Conservation (phyloP, 1,284 basidiomycete species). For the Xerocomus amazonicus region DNA sequence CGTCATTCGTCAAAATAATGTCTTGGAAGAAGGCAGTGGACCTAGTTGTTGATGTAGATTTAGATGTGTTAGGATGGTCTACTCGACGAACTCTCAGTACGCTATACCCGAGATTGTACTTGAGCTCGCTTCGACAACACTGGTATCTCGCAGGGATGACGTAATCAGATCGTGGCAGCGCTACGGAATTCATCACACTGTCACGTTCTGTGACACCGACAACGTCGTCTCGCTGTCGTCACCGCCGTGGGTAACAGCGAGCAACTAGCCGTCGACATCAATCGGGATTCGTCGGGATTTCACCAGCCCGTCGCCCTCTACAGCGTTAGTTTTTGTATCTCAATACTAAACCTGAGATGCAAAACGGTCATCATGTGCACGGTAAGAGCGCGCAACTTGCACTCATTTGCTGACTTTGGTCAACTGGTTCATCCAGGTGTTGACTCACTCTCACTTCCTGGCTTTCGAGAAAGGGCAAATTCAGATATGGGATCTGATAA, state of each 20-base stretch:
- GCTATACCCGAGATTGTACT: too few relatives aligned
- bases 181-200: conserved; percentile 1
- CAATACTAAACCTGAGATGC: conserved; percentile 18
- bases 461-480: conserved; percentile 28
- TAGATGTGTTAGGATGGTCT: not conserved
- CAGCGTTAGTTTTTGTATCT: not conserved
- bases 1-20: conserved; percentile 64
- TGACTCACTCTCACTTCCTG: conserved; percentile 16
- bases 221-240: conserved; percentile 12
- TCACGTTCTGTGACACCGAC: conserved; percentile 8
- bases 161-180: not conserved
- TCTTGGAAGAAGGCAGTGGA: conserved; percentile 44
- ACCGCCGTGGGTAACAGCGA: conserved; percentile 7
- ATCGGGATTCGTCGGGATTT: conserved; percentile 1
- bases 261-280: conserved; percentile 1
- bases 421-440: conserved; percentile 17
- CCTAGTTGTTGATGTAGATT: conserved; percentile 1
- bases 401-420: conserved; percentile 1
- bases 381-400: conserved; percentile 17
- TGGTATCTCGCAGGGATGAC: too few relatives aligned
- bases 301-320: conserved; percentile 1
- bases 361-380: conserved; percentile 28
- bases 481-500: conserved; percentile 42
- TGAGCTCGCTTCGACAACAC: too few relatives aligned
- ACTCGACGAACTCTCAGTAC: too few relatives aligned